These are phyloP conservation scores for Hanseniaspora singularis DNA, from an alignment of 805 yeast species.

Conservation along the genomic window DNA sequence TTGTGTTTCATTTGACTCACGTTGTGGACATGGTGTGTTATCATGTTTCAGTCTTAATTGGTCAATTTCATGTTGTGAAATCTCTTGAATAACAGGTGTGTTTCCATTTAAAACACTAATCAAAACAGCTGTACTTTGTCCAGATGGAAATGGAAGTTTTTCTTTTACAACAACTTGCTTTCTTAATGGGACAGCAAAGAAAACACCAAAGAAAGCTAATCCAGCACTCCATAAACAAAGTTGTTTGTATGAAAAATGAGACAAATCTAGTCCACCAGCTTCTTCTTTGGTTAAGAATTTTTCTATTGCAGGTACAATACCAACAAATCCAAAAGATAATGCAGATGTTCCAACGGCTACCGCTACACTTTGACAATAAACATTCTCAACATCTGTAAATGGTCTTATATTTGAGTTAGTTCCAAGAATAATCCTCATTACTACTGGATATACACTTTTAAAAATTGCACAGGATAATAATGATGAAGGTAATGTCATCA, in stretches of 20 bases:
- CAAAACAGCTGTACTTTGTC: constrained; percentile 88
- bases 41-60: constrained; percentile 22
- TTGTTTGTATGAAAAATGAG: constrained; percentile 35
- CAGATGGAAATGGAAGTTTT: constrained; percentile 85
- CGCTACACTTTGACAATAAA: constrained; percentile 79
- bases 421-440: constrained; percentile 17
- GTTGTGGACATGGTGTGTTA: no score
- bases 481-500: constrained; percentile 97
- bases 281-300: constrained; percentile 71
- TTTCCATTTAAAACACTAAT: constrained; percentile 71
- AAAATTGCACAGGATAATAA: constrained; percentile 74
- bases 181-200: constrained; percentile 82
- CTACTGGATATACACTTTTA: constrained; percentile 37
- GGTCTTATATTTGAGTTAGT: constrained; percentile 31
- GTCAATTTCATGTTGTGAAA: constrained; percentile 22
- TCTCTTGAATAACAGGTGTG: constrained; percentile 37
- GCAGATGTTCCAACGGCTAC: constrained; percentile 99
- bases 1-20: not conserved
- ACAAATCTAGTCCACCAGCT: constrained; percentile 39
- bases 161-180: constrained; percentile 79
- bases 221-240: constrained; percentile 75
- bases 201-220: constrained; percentile 86
- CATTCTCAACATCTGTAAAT: constrained; percentile 86
- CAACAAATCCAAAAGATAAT: constrained; percentile 85
- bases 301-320: constrained; percentile 91